Percentiles rank a stretch among this genome's conserved stretches.
These are phyloP conservation scores for Protomyces pachydermus DNA, from an alignment of 1,139 yeast genomes.

Conservation along the genomic window DNA sequence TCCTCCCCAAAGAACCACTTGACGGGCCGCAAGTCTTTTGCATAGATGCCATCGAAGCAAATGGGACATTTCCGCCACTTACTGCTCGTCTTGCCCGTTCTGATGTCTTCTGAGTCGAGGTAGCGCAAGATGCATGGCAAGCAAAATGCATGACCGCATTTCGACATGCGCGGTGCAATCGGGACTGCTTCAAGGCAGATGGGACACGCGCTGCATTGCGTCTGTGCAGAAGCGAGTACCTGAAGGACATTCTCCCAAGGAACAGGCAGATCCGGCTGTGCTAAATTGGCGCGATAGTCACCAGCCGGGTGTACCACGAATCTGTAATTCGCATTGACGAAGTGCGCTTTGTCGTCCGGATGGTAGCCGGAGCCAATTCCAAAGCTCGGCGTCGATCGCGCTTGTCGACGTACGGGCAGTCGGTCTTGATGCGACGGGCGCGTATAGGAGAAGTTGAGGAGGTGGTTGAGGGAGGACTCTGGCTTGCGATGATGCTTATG, in stretches of 20 bases:
- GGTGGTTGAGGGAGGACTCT: constrained; percentile 36
- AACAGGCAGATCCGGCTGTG: constrained; percentile 72
- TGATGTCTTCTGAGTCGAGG: constrained; percentile 44
- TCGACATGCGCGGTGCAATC: constrained; percentile 88
- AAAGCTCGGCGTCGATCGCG: constrained; percentile 26
- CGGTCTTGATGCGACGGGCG: constrained; percentile 26
- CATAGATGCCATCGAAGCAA: constrained; percentile 64
- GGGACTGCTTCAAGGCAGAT: constrained; percentile 81
- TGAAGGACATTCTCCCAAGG: constrained; percentile 60
- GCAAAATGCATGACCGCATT: constrained; percentile 92
- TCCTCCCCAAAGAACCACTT: constrained; percentile 53
- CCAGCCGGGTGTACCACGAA: constrained; percentile 66
- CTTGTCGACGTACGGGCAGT: constrained; percentile 27
- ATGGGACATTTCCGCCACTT: constrained; percentile 76
- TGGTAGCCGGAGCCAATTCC: constrained; percentile 35
- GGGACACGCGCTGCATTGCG: constrained; percentile 63
- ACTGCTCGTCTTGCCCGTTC: constrained; percentile 29
- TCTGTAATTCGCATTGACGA: constrained; percentile 78
- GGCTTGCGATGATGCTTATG: constrained; percentile 26
- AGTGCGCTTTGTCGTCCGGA: constrained; percentile 62
- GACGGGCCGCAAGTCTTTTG: constrained; percentile 64
- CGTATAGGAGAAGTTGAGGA: constrained; percentile 36
- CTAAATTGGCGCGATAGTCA: constrained; percentile 52
- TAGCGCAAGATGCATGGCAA: constrained; percentile 71
- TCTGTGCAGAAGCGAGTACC: constrained; percentile 64